Percentiles rank a stretch among this genome's conserved stretches.
phyloP scores from a whole-genome alignment of 2,329 filamentous ascomycete genomes.

The Alternaria tenuissima region DNA sequence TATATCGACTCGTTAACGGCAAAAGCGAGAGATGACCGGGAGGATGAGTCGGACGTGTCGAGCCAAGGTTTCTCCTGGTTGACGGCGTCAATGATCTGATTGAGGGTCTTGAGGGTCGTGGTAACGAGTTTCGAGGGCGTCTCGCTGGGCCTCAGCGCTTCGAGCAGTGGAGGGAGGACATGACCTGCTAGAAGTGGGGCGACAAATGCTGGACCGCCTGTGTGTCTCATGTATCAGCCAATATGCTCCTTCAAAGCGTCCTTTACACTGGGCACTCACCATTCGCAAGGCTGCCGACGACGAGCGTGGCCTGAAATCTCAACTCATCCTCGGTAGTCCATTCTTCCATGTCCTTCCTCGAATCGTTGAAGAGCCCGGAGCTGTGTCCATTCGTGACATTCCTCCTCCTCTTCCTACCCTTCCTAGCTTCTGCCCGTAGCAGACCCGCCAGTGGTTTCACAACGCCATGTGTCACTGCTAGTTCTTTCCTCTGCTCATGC shows the following conservation, averaged over 20 bases:
- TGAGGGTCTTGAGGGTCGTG: constrained; percentile 77
- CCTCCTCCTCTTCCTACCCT: constrained; percentile 59
- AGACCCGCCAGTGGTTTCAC: constrained; percentile 68
- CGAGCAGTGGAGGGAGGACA: constrained; percentile 73
- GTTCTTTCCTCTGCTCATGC: constrained; percentile 84
- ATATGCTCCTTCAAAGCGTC: neutral
- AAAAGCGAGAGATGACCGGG: constrained; percentile 64
- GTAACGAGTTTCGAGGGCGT: constrained; percentile 73
- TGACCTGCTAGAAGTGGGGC: constrained; percentile 73
- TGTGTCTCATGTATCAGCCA: constrained; percentile 27
- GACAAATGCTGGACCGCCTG: constrained; percentile 83
- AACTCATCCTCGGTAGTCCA: constrained; percentile 71
- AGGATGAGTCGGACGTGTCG: constrained; percentile 57
- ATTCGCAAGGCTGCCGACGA: constrained; percentile 85
- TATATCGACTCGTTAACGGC: constrained; percentile 63
- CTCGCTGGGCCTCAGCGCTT: constrained; percentile 71
- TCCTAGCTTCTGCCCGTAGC: constrained; percentile 56
- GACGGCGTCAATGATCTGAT: constrained; percentile 73
- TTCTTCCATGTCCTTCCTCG: constrained; percentile 24
- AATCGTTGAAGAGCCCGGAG: constrained; percentile 18
- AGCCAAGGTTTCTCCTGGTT: constrained; percentile 62
- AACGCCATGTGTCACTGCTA: constrained; percentile 75
- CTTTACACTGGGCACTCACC: constrained; percentile 61
- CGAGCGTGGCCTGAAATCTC: constrained; percentile 79
- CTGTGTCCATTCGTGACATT: constrained; percentile 47